These are phyloP conservation scores for Sphagnum tenellum DNA, from an alignment of 225 moss, liverwort and hornwort species.

Conservation along the genomic window DNA sequence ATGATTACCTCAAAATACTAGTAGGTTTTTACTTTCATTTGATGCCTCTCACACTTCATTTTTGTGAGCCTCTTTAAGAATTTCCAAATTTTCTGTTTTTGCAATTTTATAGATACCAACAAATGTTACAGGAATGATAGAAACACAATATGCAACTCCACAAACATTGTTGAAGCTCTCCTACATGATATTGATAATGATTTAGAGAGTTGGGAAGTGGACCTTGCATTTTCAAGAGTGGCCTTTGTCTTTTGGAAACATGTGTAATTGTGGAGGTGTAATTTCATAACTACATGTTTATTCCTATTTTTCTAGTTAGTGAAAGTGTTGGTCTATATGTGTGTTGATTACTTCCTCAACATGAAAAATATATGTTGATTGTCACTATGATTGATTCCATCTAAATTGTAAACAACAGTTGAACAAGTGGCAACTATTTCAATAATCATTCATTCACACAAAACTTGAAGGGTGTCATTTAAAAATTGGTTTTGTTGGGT, in stretches of 20 bases:
- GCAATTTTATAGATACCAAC: slow-evolving; percentile 38
- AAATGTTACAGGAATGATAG: slow-evolving; percentile 46
- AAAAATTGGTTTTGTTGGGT: no score
- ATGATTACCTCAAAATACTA: no score
- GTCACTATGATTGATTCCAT: no score
- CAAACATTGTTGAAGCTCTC: slow-evolving; percentile 90
- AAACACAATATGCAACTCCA: slow-evolving; percentile 81
- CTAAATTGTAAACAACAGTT: slow-evolving; percentile 56
- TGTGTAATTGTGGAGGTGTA: slow-evolving; percentile 78
- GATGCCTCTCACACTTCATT: no score
- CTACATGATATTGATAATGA: slow-evolving; percentile 95
- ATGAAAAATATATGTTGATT: background rate
- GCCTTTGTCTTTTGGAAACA: slow-evolving; percentile 71
- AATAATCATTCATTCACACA: no score
- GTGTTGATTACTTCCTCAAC: no score
- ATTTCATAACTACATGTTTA: slow-evolving; percentile 74
- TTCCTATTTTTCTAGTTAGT: no score
- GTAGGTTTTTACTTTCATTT: no score
- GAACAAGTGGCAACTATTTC: slow-evolving; percentile 15
- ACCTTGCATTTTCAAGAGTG: slow-evolving; percentile 60
- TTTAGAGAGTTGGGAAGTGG: slow-evolving; percentile 89
- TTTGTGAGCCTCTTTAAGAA: background rate
- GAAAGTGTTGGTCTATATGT: no score
- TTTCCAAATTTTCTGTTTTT: background rate
- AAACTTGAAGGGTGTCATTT: no score